These are phyloP conservation scores for Aspergillus mulundensis DNA, from an alignment of 495 filamentous ascomycete species.

Conservation along the genomic window DNA sequence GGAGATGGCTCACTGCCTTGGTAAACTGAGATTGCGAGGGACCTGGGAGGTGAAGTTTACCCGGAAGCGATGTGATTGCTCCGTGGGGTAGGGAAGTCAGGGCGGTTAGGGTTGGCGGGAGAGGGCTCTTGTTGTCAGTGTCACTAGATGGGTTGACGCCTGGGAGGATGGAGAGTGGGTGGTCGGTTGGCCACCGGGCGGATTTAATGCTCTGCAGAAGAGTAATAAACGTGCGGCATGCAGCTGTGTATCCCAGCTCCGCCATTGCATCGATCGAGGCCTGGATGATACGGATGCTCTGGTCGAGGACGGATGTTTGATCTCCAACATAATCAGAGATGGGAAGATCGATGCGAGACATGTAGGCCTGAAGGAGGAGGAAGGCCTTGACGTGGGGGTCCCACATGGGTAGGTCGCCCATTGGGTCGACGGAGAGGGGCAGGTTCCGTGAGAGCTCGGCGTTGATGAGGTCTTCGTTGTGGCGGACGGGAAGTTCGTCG, in stretches of 20 bases:
- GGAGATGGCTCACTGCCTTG: slow-evolving; percentile 58
- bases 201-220: slow-evolving; percentile 89
- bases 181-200: slow-evolving; percentile 84
- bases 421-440: slow-evolving; percentile 59
- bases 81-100: slow-evolving; percentile 17
- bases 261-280: slow-evolving; percentile 90
- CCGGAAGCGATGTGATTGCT: slow-evolving; percentile 23
- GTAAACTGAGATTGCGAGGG: slow-evolving; percentile 30
- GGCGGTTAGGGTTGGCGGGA: slow-evolving; percentile 20
- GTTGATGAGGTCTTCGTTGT: slow-evolving; percentile 99
- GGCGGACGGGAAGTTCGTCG: slow-evolving; percentile 95
- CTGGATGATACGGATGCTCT: slow-evolving; percentile 90
- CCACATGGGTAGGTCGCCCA: slow-evolving; percentile 85
- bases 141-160: slow-evolving; percentile 47
- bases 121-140: slow-evolving; percentile 10
- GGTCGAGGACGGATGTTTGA: slow-evolving; percentile 83
- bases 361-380: slow-evolving; percentile 87
- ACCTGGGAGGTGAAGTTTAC: slow-evolving; percentile 27
- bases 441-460: slow-evolving; percentile 80
- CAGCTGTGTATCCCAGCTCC: slow-evolving; percentile 77
- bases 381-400: slow-evolving; percentile 98
- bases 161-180: slow-evolving; percentile 74
- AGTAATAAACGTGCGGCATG: slow-evolving; percentile 71
- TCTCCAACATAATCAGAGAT: slow-evolving; percentile 98
- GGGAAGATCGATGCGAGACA: slow-evolving; percentile 86